Evolutionary conservation across 345 rosid species (phyloP), one percentile per base, ranked within the genome.

Genomic region (Rhodomyrtus tomentosa): DNA sequence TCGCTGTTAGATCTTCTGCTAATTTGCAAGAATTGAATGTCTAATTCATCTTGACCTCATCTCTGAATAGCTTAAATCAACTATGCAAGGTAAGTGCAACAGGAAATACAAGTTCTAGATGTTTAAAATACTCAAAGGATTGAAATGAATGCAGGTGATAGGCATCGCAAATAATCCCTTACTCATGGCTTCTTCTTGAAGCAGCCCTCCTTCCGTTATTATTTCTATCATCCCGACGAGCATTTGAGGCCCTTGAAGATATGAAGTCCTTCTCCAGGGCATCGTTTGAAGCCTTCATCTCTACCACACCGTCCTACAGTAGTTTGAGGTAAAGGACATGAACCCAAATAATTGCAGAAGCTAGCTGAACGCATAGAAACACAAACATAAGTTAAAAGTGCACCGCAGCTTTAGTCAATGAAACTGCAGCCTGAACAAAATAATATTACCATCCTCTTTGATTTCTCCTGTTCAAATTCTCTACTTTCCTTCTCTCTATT

Each of bases 311-410:
- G 90, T 95, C 99, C 99, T 98, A 98, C 99, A 96, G 98, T 91
- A 97, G 99, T 96, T 94, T 94, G 96, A 95, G 96, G 98, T 94
- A 96, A 98, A 97, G 99, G 96, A 95, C 96, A 97, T 97, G 99
- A 97, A 93, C 96, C 98, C 98, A 94, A 94, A 98, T 94, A 96
- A 98, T 94, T 93, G 96, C 96, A 95, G 99, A 95, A 95, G 98
- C 89, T 94, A 90, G 98, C 99, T 96, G 99, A 96, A 88, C 90
- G 90, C 95, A 97, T 91, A 89, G 84, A 94, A 95, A 93, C 90
- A 93, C 93, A 91, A 89, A 86, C 83, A 85, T 45, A 90, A 89
- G 96, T 96, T 92, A 98, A 91, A 95, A 91, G 84, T 87, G 88
- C 84, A 89, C 89, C 88, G 81, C 88, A 90, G 80, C 88, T 84